These are phyloP conservation scores for Ophiocordyceps polyrhachis-furcata DNA, from an alignment of 2,329 filamentous ascomycete genomes.

Conservation along the genomic window DNA sequence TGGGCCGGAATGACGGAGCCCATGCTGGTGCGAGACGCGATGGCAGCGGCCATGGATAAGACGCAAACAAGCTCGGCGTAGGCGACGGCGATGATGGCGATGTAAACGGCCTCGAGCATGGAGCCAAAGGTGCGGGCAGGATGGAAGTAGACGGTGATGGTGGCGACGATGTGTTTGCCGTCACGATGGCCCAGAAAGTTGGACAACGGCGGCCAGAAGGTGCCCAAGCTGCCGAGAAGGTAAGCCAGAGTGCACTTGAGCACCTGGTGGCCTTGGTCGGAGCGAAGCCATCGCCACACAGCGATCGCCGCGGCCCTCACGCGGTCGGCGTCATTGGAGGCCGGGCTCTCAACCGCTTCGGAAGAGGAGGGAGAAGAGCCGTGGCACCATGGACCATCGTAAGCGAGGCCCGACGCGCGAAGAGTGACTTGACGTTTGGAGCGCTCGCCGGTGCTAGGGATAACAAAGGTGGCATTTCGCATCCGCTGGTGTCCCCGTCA, in stretches of 20 bases:
- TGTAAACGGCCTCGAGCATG: conserved; percentile 70
- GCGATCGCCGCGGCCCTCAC: conserved; percentile 16
- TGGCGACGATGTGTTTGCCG: conserved; percentile 86
- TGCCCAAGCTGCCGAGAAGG: conserved; percentile 67
- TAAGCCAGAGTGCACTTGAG: conserved; percentile 88
- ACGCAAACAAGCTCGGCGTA: conserved; percentile 55
- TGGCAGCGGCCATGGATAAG: conserved; percentile 74
- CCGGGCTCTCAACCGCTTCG: conserved; percentile 3
- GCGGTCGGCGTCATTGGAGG: conserved; percentile 1
- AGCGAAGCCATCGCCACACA: conserved; percentile 42
- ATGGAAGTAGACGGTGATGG: conserved; percentile 88
- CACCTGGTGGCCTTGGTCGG: conserved; percentile 59
- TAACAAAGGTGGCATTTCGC: conserved; percentile 70
- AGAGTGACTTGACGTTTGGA: conserved; percentile 65
- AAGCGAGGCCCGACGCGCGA: conserved; percentile 26
- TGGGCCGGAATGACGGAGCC: conserved; percentile 55
- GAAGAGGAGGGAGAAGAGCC: conserved; percentile 5
- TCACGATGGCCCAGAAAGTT: conserved; percentile 63
- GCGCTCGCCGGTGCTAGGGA: conserved; percentile 72
- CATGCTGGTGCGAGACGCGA: conserved; percentile 52
- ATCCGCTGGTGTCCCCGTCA: conserved; percentile 35
- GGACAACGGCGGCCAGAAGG: conserved; percentile 59
- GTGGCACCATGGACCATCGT: conserved; percentile 7
- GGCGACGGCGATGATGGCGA: conserved; percentile 58
- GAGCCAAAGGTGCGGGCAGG: conserved; percentile 71